phyloP scores from a whole-genome alignment of 176 grass and related monocot species.

The Carex cristatella region DNA sequence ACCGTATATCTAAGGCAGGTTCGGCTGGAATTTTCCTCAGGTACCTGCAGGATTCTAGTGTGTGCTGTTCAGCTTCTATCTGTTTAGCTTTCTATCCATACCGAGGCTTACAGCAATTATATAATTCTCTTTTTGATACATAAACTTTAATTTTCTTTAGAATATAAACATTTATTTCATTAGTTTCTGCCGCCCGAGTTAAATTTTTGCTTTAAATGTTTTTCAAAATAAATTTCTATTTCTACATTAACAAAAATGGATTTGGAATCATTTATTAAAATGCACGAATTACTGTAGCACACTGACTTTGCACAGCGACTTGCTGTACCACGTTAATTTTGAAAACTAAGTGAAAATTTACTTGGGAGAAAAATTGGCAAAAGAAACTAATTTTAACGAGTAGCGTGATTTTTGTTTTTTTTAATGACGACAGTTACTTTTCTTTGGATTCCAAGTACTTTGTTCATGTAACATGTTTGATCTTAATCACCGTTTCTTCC shows the following conservation, averaged over 20 bases:
- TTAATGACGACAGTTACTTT: background rate
- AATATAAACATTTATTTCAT: background rate
- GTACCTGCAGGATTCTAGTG: background rate
- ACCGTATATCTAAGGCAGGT: no score
- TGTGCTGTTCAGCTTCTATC: background rate
- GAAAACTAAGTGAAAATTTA: background rate
- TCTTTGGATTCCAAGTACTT: background rate
- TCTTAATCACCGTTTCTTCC: background rate
- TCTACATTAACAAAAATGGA: no score
- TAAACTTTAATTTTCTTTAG: background rate
- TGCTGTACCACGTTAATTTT: background rate
- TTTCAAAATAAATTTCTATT: no score
- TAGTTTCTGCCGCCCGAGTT: no score
- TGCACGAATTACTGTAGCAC: background rate
- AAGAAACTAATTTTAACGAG: background rate
- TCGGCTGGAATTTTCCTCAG: no score
- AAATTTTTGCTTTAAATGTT: no score
- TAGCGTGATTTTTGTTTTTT: background rate
- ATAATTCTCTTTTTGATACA: background rate
- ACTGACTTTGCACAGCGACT: background rate
- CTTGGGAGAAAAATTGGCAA: background rate
- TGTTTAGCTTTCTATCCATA: no score
- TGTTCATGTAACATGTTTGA: background rate
- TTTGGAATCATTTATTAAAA: background rate
- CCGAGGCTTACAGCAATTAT: no score